Conservation (phyloP, 2,329 filamentous ascomycete species). For the Magnaporthiopsis incrustans region DNA sequence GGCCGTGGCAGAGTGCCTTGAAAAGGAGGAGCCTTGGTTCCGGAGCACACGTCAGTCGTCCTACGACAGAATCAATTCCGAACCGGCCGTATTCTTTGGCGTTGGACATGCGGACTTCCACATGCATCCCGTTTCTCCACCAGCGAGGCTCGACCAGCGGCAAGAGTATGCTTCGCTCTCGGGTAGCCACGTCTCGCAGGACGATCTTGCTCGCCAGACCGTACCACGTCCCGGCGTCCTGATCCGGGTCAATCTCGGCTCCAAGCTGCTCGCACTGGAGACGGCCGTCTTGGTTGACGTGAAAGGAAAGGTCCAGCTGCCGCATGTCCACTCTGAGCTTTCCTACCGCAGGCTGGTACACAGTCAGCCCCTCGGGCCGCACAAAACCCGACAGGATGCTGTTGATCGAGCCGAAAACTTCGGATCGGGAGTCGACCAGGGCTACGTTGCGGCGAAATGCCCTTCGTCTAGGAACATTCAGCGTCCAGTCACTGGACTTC, state of each 20-base stretch:
- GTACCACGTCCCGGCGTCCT: conserved; percentile 53
- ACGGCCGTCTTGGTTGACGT: conserved; percentile 31
- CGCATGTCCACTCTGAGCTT: conserved; percentile 39
- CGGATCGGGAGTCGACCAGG: conserved; percentile 42
- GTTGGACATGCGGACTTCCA: conserved; percentile 28
- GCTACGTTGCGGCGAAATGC: conserved; percentile 7
- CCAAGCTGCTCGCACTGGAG: conserved; percentile 42
- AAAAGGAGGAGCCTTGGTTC: neutral
- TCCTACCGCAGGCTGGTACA: conserved; percentile 32
- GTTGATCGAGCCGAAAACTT: conserved; percentile 28
- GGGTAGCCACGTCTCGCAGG: conserved; percentile 35
- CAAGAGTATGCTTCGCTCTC: conserved; percentile 41
- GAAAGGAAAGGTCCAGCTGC: conserved; percentile 45
- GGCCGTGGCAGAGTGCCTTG: conserved; percentile 38
- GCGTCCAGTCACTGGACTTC: conserved; percentile 22
- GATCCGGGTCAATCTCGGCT: conserved; percentile 44
- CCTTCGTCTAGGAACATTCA: conserved; percentile 20
- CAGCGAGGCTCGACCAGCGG: conserved; percentile 33
- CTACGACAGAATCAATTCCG: conserved; percentile 43
- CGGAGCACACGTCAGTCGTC: conserved; percentile 31
- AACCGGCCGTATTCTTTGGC: conserved; percentile 38
- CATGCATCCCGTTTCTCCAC: conserved; percentile 30
- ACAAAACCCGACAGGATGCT: conserved; percentile 45
- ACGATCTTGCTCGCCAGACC: conserved; percentile 53
- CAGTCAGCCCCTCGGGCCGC: conserved; percentile 27